A percentile compares a stretch with the other conserved stretches of the same genome.
phyloP scores from a whole-genome alignment of 2,329 filamentous ascomycete genomes.

The Cadophora sp. region DNA sequence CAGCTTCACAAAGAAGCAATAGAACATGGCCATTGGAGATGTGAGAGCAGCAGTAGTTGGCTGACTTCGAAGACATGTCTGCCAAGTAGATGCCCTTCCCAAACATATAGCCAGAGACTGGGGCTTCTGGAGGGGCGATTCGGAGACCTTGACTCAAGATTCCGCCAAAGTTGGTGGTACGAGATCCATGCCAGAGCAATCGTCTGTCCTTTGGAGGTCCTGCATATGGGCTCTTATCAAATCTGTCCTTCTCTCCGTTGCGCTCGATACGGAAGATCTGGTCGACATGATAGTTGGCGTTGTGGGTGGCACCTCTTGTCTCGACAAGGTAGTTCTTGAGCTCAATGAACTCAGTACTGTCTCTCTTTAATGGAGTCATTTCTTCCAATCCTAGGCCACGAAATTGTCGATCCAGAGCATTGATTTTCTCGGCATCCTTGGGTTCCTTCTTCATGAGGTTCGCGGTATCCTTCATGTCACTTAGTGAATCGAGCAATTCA shows the following conservation, averaged over 20 bases:
- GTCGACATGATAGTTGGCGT: conserved; percentile 63
- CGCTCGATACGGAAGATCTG: conserved; percentile 87
- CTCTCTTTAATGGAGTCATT: conserved; percentile 62
- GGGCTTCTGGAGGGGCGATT: conserved; percentile 87
- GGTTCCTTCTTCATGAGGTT: conserved; percentile 75
- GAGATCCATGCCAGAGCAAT: conserved; percentile 87
- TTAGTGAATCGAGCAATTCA: conserved; percentile 79
- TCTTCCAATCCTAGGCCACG: conserved; percentile 74
- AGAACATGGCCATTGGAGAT: conserved; percentile 74
- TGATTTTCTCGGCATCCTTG: conserved; percentile 57
- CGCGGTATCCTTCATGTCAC: conserved; percentile 83
- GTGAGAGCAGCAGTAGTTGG: conserved; percentile 72
- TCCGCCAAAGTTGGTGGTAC: conserved; percentile 83
- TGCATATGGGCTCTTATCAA: conserved; percentile 61
- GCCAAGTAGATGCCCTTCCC: conserved; percentile 90
- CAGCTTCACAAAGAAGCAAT: conserved; percentile 83
- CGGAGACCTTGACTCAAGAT: conserved; percentile 87
- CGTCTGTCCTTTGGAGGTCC: conserved; percentile 62
- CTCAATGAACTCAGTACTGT: conserved; percentile 64
- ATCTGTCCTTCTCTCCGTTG: conserved; percentile 72
- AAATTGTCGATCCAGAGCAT: conserved; percentile 77
- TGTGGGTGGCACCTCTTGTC: conserved; percentile 72
- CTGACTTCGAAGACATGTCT: conserved; percentile 84
- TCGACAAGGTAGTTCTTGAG: conserved; percentile 71
- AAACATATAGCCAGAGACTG: conserved; percentile 84